Evolutionary conservation across 352 stramenopile species (phyloP), one percentile per base, ranked within the genome.

Genomic region (Phytophthora meadii): DNA sequence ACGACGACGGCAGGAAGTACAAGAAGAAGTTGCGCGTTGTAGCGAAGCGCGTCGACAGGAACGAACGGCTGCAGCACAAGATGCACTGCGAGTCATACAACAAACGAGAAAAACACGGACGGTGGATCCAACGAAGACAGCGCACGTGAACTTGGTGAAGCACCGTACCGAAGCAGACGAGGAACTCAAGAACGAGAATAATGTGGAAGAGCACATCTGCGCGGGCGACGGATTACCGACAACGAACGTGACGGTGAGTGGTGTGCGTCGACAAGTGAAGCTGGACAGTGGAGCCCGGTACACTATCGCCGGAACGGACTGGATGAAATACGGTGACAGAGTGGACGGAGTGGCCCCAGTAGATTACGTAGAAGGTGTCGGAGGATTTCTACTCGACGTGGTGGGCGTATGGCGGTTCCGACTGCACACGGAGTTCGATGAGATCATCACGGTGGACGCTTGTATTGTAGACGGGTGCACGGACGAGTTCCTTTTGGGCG

Each of bases 351-450:
- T 0, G 8, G 46, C 28, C 1, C 46, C 28, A 3, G 27, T 52
- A 2, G 25, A 27, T 15, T 39, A 39, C 28, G 46, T 52, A 3
- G 46, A 52, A 15, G 46, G 25, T 14, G 25, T 52, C 19, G 12
- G 46, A 2, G 46, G 27, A 3, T 52, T 52, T 28, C 46, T 52
- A 28, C 9, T 52, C 24, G 28, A 40, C 24, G 46, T 52, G 24
- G 8, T 52, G 2, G 24, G 45, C 6, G 45, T 52, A 11, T 52
- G 12, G 46, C 4, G 2, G 2, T 52, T 41, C 25, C 8, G 17
- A 10, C 14, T 40, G 46, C 46, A 25, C 8, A 52, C 5, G 10
- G 25, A 11, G 8, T 52, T 40, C 24, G 46, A 15, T 12, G n/a
- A 52, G 19, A 12, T 52, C 5, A 39, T 52, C 4, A 1, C 12